Conservation (phyloP, 108 stramenopile genomes). For the Conticribra weissflogii region DNA sequence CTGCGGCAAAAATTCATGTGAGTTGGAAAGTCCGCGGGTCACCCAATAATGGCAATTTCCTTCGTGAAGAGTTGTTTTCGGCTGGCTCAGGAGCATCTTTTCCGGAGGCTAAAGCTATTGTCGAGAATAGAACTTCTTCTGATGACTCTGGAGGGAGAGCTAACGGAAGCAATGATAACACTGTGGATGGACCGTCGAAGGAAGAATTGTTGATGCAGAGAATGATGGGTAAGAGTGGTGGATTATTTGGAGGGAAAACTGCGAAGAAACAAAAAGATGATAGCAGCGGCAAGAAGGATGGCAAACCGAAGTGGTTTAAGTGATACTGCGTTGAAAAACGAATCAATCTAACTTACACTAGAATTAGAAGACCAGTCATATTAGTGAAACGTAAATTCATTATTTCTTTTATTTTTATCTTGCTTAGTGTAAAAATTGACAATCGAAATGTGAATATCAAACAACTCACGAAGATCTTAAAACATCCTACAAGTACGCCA, state of each 20-base stretch:
- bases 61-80: slow-evolving; percentile 42
- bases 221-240: slow-evolving; percentile 47
- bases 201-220: slow-evolving; percentile 52
- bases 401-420: too few species aligned
- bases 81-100: slow-evolving; percentile 26
- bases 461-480: too few species aligned
- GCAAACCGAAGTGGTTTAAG: slow-evolving; percentile 46
- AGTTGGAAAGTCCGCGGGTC: slow-evolving; percentile 58
- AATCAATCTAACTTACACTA: neutral
- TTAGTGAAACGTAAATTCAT: too few species aligned
- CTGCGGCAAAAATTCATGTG: slow-evolving; percentile 81
- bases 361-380: too few species aligned
- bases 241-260: slow-evolving; percentile 19
- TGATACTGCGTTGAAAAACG: neutral
- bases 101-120: slow-evolving; percentile 44
- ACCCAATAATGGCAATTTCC: slow-evolving; percentile 19
- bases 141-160: neutral
- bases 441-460: too few species aligned
- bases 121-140: slow-evolving; percentile 14
- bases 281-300: slow-evolving; percentile 30
- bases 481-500: too few species aligned
- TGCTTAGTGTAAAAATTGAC: too few species aligned
- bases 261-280: slow-evolving; percentile 7
- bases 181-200: slow-evolving; percentile 22
- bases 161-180: slow-evolving; percentile 1